Base-by-base conservation (phyloP, 2,329 filamentous ascomycete species). In the Colletotrichum cereale region DNA sequence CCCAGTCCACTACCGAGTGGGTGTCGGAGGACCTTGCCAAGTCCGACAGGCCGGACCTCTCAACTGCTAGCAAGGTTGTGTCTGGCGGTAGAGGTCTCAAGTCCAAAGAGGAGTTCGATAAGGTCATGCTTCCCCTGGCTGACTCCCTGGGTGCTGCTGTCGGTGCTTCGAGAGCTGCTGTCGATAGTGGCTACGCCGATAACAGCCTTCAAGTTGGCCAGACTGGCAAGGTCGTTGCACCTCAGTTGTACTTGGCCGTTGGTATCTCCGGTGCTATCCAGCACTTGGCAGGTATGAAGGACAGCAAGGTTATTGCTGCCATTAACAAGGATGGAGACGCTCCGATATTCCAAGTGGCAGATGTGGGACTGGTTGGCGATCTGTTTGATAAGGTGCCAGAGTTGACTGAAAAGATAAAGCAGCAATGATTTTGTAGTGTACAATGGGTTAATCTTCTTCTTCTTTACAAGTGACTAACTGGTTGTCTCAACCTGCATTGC, bases 261-360 rank as follows among this genome's bases (percentile, higher is more conserved):
- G 96, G 96, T 79, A 98, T 99, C 77, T 97, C 94, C 11, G 96
- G 96, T 65, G 96, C 96, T 29, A 99, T 99, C 77, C 96, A 99
- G 85, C 96, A 99, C 86, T 84, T 99, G 83, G 96, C 96, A 40
- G 96, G 96, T 80, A 99, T 99, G 96, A 99, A 99, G 89, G 96
- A 99, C 80, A 98, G 95, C 86, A 99, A 99, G 86, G 96, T 99
- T 71, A 99, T 99, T 84, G 96, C 96, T 29, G 94, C 94, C 18
- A 98, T 99, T 80, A 99, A 99, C 88, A 99, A 99, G 86, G 96
- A 99, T 79, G 86, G 91, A 5, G 96, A 99, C 82, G 96, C 96
- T 68, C 96, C 96, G 38, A 99, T 99, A 77, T 99, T 99, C 88
- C 96, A 99, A 84, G 91, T 99, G 71, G 96, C 96, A 5, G 96